A percentile compares a stretch with the other conserved stretches of the same genome.
Evolutionary conservation across 176 grass and related monocot genomes (phyloP).

Genomic region (Thalia dealbata): DNA sequence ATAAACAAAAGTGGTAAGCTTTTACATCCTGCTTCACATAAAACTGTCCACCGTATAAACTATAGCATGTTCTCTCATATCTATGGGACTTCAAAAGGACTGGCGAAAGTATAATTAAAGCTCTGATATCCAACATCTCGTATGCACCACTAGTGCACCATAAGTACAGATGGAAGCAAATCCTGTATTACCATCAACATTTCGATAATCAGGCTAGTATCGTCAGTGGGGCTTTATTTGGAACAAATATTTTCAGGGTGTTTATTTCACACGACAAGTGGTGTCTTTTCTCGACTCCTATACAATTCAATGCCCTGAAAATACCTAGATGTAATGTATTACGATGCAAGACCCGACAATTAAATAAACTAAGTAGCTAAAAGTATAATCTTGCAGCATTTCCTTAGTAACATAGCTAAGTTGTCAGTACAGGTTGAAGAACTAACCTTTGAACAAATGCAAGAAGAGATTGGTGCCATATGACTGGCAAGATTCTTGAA

Average conservation of each 20-base stretch:
- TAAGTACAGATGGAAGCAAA: background rate
- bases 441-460: slow-evolving; percentile 86
- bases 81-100: background rate
- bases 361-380: background rate
- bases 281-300: background rate
- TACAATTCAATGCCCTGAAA: background rate
- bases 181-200: no score
- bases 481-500: slow-evolving; percentile 70
- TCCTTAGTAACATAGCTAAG: background rate
- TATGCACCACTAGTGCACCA: background rate
- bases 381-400: background rate
- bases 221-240: background rate
- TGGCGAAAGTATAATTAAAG: no score
- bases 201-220: background rate
- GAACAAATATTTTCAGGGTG: background rate
- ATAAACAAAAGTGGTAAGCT: no score
- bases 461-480: slow-evolving; percentile 96
- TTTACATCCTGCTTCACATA: no score
- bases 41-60: no score
- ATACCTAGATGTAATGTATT: background rate
- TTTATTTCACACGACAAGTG: background rate
- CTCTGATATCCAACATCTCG: background rate
- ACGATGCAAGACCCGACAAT: background rate
- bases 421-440: background rate
- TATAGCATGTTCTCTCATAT: no score